phyloP scores from a whole-genome alignment of 2,329 filamentous ascomycete genomes.

The Fusarium sororula region DNA sequence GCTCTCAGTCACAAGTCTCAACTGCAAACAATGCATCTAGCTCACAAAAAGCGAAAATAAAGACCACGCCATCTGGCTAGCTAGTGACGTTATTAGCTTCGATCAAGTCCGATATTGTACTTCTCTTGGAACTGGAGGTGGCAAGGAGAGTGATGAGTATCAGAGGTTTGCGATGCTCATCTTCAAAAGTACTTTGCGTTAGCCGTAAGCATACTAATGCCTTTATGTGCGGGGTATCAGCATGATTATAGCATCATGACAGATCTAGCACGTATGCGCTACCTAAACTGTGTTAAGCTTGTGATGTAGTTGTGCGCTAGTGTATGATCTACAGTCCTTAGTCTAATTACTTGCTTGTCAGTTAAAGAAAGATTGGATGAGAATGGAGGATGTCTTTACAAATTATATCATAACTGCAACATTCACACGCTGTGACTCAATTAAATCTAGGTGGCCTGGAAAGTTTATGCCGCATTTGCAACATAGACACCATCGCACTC shows the following conservation, averaged over 20 bases:
- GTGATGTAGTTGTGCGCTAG: neutral
- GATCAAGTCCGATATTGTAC: no score
- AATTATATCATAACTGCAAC: neutral
- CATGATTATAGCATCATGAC: neutral
- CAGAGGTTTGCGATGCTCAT: no score
- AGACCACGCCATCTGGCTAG: no score
- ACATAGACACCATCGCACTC: neutral
- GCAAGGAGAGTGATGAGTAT: no score
- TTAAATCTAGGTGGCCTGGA: neutral
- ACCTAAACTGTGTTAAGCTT: neutral
- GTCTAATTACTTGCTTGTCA: neutral
- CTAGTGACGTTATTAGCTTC: no score
- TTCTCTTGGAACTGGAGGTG: no score
- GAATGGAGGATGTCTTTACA: neutral
- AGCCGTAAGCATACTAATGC: neutral
- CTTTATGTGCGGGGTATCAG: neutral
- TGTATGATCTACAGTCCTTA: no score
- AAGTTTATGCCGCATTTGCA: neutral
- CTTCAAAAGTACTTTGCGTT: no score
- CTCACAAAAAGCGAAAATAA: no score
- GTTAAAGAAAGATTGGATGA: neutral
- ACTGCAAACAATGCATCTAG: no score
- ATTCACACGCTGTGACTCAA: neutral
- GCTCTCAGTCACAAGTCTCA: no score
- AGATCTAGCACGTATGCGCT: neutral